Conservation (phyloP, 1,284 basidiomycete species). For the Pseudozyma sp. region DNA sequence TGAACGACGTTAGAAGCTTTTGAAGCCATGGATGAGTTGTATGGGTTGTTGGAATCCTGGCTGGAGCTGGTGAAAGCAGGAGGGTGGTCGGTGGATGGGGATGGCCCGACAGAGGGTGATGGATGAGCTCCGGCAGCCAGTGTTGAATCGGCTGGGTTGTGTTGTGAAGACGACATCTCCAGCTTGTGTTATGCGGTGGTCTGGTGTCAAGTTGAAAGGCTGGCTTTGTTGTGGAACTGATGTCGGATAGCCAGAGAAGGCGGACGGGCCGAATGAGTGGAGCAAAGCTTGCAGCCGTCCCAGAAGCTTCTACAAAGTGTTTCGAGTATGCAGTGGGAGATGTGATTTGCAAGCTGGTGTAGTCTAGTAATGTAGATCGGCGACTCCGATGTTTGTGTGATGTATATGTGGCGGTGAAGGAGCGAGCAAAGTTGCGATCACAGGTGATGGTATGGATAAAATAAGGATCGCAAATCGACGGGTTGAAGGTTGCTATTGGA, state of each 20-base stretch:
- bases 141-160: neutral
- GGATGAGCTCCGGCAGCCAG: conserved; percentile 2
- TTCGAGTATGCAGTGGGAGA: neutral
- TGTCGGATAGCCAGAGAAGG: conserved; percentile 6
- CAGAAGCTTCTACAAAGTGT: neutral
- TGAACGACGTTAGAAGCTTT: conserved; percentile 25
- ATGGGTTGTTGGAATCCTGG: conserved; percentile 17
- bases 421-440: no score
- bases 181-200: conserved; percentile 8
- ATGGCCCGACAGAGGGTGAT: neutral
- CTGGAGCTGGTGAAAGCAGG: conserved; percentile 9
- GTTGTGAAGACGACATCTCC: conserved; percentile 22
- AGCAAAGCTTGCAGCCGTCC: conserved; percentile 7
- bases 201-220: conserved; percentile 10
- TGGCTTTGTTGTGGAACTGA: conserved; percentile 17
- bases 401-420: no score
- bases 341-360: no score
- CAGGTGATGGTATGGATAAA: no score
- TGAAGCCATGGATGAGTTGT: conserved; percentile 12
- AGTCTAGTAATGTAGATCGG: no score
- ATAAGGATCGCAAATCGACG: no score
- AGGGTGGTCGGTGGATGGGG: conserved; percentile 6
- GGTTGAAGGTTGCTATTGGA: no score
- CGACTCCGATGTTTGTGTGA: no score
- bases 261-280: conserved; percentile 6